phyloP scores from a whole-genome alignment of 1,284 basidiomycete genomes.

The Cutaneotrichosporon daszewskae region DNA sequence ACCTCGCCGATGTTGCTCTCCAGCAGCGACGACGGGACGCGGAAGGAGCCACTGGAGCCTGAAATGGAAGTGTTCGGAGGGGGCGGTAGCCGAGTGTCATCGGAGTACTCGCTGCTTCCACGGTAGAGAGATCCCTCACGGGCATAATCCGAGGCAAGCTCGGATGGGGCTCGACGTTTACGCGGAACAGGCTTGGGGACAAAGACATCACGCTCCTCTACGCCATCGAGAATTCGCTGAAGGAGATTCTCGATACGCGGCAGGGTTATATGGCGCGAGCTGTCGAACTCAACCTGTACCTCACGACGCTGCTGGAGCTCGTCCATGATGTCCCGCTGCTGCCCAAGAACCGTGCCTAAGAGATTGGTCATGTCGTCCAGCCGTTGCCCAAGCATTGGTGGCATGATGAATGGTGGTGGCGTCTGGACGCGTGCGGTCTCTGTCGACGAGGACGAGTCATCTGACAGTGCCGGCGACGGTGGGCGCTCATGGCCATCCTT shows the following conservation, averaged over 20 bases:
- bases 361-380: conserved; percentile 37
- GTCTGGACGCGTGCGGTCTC: conserved; percentile 38
- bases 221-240: conserved; percentile 22
- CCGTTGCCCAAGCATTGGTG: conserved; percentile 19
- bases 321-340: conserved; percentile 30
- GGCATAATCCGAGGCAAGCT: too few relatives aligned
- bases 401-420: conserved; percentile 30
- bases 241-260: conserved; percentile 39
- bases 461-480: not conserved
- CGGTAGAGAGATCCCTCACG: conserved; percentile 33
- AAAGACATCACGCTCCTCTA: not conserved
- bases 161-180: too few relatives aligned
- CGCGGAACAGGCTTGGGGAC: too few relatives aligned
- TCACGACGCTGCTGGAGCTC: conserved; percentile 18
- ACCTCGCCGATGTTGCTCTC: conserved; percentile 22
- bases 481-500: conserved; percentile 20
- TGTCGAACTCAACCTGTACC: not conserved
- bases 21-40: conserved; percentile 28
- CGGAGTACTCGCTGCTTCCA: conserved; percentile 31
- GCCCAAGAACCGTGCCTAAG: conserved; percentile 35
- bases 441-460: conserved; percentile 18
- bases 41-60: conserved; percentile 1
- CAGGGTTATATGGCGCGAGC: conserved; percentile 15
- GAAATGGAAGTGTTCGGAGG: conserved; percentile 30
- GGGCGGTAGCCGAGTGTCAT: conserved; percentile 25